Evolutionary conservation across 371 early-diverging fungal genomes (phyloP).

Genomic region (Zancudomyces culisetae): DNA sequence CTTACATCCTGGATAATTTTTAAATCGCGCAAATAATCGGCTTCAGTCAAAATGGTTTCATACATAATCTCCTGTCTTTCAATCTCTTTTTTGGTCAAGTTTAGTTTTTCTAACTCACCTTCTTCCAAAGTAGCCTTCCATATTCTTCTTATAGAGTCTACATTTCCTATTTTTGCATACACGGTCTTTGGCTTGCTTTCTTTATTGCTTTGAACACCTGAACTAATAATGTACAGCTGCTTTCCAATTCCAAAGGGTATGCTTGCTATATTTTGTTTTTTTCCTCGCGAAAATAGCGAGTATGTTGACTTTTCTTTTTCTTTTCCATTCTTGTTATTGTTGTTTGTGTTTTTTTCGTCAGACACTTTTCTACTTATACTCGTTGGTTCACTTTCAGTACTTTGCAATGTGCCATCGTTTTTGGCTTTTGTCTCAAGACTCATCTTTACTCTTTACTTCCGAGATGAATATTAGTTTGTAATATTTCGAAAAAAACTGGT

Average conservation of each 20-base stretch:
- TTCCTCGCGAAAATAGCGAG: neutral
- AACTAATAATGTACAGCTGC: neutral
- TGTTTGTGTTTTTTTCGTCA: neutral
- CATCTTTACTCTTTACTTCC: neutral
- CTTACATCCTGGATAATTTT: constrained; percentile 11
- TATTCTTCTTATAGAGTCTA: neutral
- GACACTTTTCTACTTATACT: neutral
- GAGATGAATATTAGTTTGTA: neutral
- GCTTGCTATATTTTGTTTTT: neutral
- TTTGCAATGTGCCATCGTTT: neutral
- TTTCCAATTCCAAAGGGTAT: neutral
- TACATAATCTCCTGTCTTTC: constrained; percentile 83
- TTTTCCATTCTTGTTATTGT: too few species aligned
- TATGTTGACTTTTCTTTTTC: neutral
- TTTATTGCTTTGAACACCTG: neutral
- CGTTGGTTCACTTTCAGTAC: neutral
- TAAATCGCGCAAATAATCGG: constrained; percentile 71
- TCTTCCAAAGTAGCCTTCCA: constrained; percentile 25
- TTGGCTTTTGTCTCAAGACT: neutral
- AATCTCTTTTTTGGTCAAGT: constrained; percentile 45
- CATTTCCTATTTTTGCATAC: neutral
- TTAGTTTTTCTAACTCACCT: constrained; percentile 17
- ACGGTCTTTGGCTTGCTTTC: neutral
- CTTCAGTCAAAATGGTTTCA: constrained; percentile 78
- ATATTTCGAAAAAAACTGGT: too few species aligned